Evolutionary conservation across 306 rosid genomes (phyloP).

Genomic region (Cicer bijugum): DNA sequence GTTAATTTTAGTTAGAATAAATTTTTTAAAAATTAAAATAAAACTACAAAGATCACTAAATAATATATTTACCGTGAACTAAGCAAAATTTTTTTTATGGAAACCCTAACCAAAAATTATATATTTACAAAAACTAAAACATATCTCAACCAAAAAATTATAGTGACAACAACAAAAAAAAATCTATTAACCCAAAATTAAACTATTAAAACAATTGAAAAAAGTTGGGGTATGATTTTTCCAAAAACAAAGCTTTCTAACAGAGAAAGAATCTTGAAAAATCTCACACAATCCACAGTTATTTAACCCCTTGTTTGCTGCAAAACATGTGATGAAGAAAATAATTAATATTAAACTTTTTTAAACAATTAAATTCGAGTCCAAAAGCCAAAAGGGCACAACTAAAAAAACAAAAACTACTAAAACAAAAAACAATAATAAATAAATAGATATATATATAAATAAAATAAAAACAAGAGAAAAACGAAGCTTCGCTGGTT

Average conservation of each 20-base stretch:
- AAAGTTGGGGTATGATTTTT: no score
- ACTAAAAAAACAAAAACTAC: not conserved
- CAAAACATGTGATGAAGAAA: not conserved
- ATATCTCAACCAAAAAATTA: no score
- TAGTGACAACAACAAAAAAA: no score
- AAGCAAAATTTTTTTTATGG: no score
- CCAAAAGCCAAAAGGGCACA: not conserved
- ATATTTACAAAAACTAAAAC: no score
- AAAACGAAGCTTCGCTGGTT: not conserved
- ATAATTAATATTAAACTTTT: not conserved
- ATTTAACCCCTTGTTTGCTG: not conserved
- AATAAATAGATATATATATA: not conserved
- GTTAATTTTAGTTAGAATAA: no score
- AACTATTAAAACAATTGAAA: no score
- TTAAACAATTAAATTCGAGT: not conserved
- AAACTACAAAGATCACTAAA: no score
- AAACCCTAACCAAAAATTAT: no score
- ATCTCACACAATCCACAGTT: not conserved
- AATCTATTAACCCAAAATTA: no score
- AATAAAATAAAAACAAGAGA: not conserved
- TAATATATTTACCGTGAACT: no score
- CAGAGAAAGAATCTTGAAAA: constrained; percentile 6
- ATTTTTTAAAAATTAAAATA: no score
- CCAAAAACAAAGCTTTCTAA: not conserved
- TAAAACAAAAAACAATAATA: not conserved